Conservation (phyloP, 2,329 filamentous ascomycete species). For the Colletotrichum navitas region DNA sequence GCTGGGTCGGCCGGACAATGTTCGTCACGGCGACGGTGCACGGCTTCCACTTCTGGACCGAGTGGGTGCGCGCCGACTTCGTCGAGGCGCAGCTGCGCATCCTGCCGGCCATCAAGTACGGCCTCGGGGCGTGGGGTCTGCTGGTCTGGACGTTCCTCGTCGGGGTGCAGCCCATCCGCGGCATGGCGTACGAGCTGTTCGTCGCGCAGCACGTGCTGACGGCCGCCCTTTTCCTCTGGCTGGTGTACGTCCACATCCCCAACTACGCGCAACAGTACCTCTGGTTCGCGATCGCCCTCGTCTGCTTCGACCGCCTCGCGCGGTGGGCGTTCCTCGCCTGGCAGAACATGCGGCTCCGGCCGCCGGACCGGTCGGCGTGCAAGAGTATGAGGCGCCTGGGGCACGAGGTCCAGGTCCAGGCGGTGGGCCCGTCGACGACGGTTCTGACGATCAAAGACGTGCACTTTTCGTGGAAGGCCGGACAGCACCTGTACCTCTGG, state of each 20-base stretch:
- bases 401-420: conserved; percentile 63
- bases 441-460: conserved; percentile 71
- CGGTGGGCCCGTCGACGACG: conserved; percentile 65
- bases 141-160: conserved; percentile 75
- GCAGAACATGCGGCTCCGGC: conserved; percentile 62
- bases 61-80: conserved; percentile 72
- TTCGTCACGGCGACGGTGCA: conserved; percentile 77
- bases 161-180: conserved; percentile 72
- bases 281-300: conserved; percentile 74
- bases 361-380: conserved; percentile 56
- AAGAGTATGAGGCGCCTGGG: conserved; percentile 63
- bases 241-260: conserved; percentile 74
- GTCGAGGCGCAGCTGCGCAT: conserved; percentile 69
- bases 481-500: conserved; percentile 73
- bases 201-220: conserved; percentile 75
- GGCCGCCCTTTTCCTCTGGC: conserved; percentile 71
- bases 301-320: conserved; percentile 72
- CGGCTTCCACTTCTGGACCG: conserved; percentile 75
- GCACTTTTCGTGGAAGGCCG: conserved; percentile 69
- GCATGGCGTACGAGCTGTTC: conserved; percentile 78
- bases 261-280: conserved; percentile 69
- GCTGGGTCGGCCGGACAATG: conserved; percentile 78
- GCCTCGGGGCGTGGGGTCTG: conserved; percentile 74
- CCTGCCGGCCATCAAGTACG: conserved; percentile 69
- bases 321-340: conserved; percentile 62